A percentile compares a stretch with the other conserved stretches of the same genome.
These are phyloP conservation scores for Phytophthora multivora DNA, from an alignment of 352 stramenopile species.

Conservation along the genomic window DNA sequence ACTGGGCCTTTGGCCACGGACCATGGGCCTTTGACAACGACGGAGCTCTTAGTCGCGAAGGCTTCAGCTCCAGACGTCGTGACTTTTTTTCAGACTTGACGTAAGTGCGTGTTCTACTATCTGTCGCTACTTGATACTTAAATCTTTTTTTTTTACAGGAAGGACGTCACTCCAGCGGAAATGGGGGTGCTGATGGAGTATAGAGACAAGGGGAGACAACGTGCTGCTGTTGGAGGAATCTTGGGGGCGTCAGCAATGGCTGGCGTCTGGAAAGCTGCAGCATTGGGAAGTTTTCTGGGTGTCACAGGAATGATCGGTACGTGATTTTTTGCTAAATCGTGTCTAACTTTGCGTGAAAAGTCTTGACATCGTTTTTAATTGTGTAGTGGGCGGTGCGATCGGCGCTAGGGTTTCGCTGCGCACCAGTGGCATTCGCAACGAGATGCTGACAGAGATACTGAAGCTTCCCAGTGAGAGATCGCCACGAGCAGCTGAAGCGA, in stretches of 20 bases:
- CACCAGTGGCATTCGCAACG: slow-evolving; percentile 3
- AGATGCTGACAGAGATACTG: slow-evolving; percentile 13
- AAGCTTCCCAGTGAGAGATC: slow-evolving; percentile 9
- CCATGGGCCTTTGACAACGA: too few species aligned
- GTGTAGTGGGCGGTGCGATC: slow-evolving; percentile 8
- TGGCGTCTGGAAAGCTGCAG: slow-evolving; percentile 11
- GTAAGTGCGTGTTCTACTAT: neutral
- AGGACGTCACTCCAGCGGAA: slow-evolving; percentile 9
- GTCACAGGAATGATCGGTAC: slow-evolving; percentile 19
- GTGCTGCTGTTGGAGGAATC: slow-evolving; percentile 4
- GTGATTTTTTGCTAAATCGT: neutral
- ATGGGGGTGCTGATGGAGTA: slow-evolving; percentile 13
- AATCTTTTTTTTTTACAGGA: neutral
- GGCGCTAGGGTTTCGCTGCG: slow-evolving; percentile 5
- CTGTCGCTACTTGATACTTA: neutral
- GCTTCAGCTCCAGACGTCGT: neutral
- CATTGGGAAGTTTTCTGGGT: slow-evolving; percentile 2
- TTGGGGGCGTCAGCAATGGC: slow-evolving; percentile 11
- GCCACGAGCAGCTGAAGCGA: slow-evolving; percentile 5
- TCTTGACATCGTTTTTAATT: neutral
- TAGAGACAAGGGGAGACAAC: slow-evolving; percentile 1
- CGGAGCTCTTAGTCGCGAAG: neutral
- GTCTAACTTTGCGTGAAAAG: neutral
- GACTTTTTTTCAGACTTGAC: neutral
- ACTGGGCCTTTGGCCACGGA: neutral